Conservation (phyloP, 805 yeast genomes). For the Zygosaccharomyces siamensis region DNA sequence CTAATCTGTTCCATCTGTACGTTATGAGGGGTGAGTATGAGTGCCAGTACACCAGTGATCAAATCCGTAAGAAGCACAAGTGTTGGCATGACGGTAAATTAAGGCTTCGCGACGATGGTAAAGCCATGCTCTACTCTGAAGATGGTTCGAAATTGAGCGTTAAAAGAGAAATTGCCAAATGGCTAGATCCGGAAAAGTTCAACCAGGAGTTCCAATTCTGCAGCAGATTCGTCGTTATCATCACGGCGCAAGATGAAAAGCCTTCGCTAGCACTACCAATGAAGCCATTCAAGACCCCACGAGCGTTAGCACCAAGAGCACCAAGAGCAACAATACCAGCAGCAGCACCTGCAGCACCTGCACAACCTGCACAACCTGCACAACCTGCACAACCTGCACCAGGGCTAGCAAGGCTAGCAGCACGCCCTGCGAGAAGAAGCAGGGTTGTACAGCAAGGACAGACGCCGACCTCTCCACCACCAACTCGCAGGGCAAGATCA, state of each 20-base stretch:
- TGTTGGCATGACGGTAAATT: slow-evolving; percentile 35
- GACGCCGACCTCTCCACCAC: not conserved
- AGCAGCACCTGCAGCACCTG: too few species aligned
- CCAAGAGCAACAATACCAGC: slow-evolving; percentile 14
- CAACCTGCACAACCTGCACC: not conserved
- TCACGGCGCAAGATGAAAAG: slow-evolving; percentile 9
- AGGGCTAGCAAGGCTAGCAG: not conserved
- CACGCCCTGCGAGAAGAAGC: slow-evolving; percentile 2
- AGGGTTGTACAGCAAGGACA: not conserved
- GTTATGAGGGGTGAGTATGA: slow-evolving; percentile 16
- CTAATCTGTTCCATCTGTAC: not conserved
- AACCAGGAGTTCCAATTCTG: slow-evolving; percentile 29
- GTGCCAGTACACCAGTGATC: slow-evolving; percentile 32
- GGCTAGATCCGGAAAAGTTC: slow-evolving; percentile 22
- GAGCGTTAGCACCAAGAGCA: slow-evolving; percentile 5
- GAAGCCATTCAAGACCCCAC: slow-evolving; percentile 32
- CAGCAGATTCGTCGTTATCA: slow-evolving; percentile 24
- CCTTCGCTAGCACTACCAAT: slow-evolving; percentile 24
- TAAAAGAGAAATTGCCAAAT: slow-evolving; percentile 17
- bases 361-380: too few species aligned
- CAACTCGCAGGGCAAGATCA: not conserved
- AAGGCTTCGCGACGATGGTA: slow-evolving; percentile 20
- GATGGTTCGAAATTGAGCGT: slow-evolving; percentile 21
- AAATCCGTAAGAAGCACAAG: slow-evolving; percentile 32
- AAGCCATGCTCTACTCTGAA: slow-evolving; percentile 24